Evolutionary conservation across 1,284 basidiomycete species (phyloP).

Genomic region (Golubevia sp.): DNA sequence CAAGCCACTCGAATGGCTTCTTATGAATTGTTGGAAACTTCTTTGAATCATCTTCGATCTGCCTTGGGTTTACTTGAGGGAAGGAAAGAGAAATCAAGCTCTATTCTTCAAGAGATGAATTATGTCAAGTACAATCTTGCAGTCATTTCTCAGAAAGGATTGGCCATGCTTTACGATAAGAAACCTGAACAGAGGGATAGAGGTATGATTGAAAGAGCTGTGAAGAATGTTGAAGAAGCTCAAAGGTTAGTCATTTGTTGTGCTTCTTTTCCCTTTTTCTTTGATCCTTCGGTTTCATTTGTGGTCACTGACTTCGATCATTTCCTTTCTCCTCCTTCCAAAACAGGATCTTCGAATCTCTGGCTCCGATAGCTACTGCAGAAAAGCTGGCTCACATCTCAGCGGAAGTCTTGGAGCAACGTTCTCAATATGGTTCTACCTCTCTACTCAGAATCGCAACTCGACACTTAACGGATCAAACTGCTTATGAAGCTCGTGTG

Average conservation of each 20-base stretch:
- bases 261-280: slow-evolving; percentile 1
- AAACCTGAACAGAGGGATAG: slow-evolving; percentile 26
- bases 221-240: slow-evolving; percentile 29
- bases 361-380: slow-evolving; percentile 36
- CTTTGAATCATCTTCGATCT: slow-evolving; percentile 32
- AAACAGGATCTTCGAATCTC: slow-evolving; percentile 10
- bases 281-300: no score
- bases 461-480: slow-evolving; percentile 33
- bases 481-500: slow-evolving; percentile 31
- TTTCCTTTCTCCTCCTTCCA: neutral
- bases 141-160: slow-evolving; percentile 48
- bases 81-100: neutral
- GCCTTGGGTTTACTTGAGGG: slow-evolving; percentile 15
- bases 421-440: slow-evolving; percentile 46
- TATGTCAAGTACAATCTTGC: slow-evolving; percentile 54
- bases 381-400: slow-evolving; percentile 46
- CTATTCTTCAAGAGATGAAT: slow-evolving; percentile 25
- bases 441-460: slow-evolving; percentile 36
- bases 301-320: no score
- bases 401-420: slow-evolving; percentile 53
- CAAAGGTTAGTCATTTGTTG: slow-evolving; percentile 35
- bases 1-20: slow-evolving; percentile 42
- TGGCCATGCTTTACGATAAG: slow-evolving; percentile 55
- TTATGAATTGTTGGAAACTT: slow-evolving; percentile 27
- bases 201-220: slow-evolving; percentile 2